These are phyloP conservation scores for Antitrichia curtipendula DNA, from an alignment of 225 moss, liverwort and hornwort genomes.

Conservation along the genomic window DNA sequence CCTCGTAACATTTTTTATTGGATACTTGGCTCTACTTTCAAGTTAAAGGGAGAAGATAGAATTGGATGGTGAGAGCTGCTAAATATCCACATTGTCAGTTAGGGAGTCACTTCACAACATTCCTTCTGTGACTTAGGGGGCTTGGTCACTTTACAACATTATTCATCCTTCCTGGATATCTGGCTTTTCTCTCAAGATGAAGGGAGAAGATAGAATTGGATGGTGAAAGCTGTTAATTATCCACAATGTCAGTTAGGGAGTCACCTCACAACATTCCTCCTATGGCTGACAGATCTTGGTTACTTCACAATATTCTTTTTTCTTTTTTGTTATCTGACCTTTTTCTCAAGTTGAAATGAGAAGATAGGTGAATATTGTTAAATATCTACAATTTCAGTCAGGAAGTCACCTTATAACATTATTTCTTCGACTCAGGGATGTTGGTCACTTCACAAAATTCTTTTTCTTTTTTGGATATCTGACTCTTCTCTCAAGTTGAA, in stretches of 20 bases:
- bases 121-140: no score
- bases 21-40: no score
- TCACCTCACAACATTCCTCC: background rate
- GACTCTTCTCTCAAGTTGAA: background rate
- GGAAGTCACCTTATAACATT: no score
- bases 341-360: no score
- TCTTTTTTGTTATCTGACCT: no score
- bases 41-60: background rate
- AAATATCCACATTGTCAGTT: rapidly evolving
- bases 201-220: background rate
- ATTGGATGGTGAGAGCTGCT: background rate
- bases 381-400: no score
- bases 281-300: no score
- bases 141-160: no score
- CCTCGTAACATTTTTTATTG: background rate
- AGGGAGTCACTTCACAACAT: background rate
- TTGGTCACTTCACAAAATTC: no score
- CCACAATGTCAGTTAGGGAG: rapidly evolving
- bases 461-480: background rate
- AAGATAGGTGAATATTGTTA: background rate
- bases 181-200: background rate
- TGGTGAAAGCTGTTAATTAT: background rate
- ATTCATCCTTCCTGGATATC: rapidly evolving
- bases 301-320: no score
- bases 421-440: no score